Percentiles rank a stretch among this genome's conserved stretches.
These are phyloP conservation scores for Candida koratica DNA, from an alignment of 805 yeast species.

Conservation along the genomic window DNA sequence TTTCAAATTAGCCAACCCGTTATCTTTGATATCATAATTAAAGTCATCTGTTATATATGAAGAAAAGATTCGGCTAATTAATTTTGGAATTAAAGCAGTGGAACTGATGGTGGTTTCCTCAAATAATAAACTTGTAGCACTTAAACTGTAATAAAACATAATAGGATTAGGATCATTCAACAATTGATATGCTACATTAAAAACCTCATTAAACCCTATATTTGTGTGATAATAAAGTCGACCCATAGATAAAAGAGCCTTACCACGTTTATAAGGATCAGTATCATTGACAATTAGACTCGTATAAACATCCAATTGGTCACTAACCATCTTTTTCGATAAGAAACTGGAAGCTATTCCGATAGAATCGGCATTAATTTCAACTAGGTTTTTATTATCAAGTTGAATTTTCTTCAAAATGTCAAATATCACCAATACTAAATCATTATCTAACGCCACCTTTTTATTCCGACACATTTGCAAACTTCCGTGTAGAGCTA, in stretches of 20 bases:
- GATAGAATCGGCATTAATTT: conserved; percentile 51
- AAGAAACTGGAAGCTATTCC: conserved; percentile 43
- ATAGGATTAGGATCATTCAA: conserved; percentile 79
- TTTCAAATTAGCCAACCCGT: conserved; percentile 33
- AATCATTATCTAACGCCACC: conserved; percentile 22
- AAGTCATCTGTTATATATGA: conserved; percentile 33
- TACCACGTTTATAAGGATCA: conserved; percentile 59
- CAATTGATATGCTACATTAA: conserved; percentile 57
- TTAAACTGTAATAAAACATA: conserved; percentile 71
- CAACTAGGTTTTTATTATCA: conserved; percentile 38
- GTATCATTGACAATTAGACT: conserved; percentile 62
- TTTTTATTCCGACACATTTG: conserved; percentile 19
- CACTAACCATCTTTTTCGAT: conserved; percentile 17
- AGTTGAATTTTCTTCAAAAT: conserved; percentile 43
- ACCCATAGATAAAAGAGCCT: conserved; percentile 26
- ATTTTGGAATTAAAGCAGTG: conserved; percentile 33
- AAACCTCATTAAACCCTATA: conserved; percentile 38
- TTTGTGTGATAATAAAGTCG: conserved; percentile 26
- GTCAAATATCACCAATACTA: conserved; percentile 47
- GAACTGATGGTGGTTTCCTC: conserved; percentile 39
- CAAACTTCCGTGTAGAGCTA: conserved; percentile 58
- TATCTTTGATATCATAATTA: conserved; percentile 34
- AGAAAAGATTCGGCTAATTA: conserved; percentile 29
- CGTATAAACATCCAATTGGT: conserved; percentile 33
- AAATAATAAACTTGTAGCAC: conserved; percentile 53